Evolutionary conservation across 1,284 basidiomycete species (phyloP).

Genomic region (Ustilago vetiveriae): DNA sequence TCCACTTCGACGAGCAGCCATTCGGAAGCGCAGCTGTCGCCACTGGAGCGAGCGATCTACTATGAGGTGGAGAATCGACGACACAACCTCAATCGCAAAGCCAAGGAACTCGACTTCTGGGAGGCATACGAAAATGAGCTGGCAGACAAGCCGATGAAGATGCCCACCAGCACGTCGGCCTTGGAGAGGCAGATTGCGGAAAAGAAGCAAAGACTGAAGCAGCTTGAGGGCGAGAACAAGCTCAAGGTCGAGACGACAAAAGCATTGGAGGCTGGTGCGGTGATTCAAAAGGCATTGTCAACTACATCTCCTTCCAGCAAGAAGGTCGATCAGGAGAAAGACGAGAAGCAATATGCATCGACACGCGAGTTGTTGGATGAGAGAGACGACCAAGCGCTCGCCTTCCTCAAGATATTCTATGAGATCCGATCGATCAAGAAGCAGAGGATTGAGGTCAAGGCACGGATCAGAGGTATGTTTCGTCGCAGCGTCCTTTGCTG

Average conservation of each 20-base stretch:
- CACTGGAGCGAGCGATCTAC: conserved; percentile 42
- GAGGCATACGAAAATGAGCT: conserved; percentile 35
- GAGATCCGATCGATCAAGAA: conserved; percentile 21
- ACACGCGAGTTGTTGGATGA: conserved; percentile 39
- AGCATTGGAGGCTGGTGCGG: conserved; percentile 30
- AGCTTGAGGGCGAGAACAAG: conserved; percentile 24
- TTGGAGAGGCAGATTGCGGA: conserved; percentile 29
- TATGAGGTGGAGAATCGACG: conserved; percentile 38
- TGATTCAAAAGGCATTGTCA: conserved; percentile 31
- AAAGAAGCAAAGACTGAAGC: conserved; percentile 21
- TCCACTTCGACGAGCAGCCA: not conserved
- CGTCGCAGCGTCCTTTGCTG: not conserved
- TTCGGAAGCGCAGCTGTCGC: conserved; percentile 11
- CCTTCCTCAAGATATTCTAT: conserved; percentile 36
- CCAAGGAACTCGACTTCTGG: conserved; percentile 45
- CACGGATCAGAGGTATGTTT: conserved; percentile 26
- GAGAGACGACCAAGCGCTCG: conserved; percentile 44
- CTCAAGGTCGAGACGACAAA: conserved; percentile 27
- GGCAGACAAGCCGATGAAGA: conserved; percentile 23
- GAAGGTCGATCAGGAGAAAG: conserved; percentile 1
- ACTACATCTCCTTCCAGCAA: conserved; percentile 18
- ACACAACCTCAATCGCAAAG: conserved; percentile 12
- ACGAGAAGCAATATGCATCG: conserved; percentile 19
- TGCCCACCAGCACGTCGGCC: conserved; percentile 28
- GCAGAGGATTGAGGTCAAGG: conserved; percentile 25